phyloP scores from a whole-genome alignment of 345 rosid genomes.

The Durio zibethinus region DNA sequence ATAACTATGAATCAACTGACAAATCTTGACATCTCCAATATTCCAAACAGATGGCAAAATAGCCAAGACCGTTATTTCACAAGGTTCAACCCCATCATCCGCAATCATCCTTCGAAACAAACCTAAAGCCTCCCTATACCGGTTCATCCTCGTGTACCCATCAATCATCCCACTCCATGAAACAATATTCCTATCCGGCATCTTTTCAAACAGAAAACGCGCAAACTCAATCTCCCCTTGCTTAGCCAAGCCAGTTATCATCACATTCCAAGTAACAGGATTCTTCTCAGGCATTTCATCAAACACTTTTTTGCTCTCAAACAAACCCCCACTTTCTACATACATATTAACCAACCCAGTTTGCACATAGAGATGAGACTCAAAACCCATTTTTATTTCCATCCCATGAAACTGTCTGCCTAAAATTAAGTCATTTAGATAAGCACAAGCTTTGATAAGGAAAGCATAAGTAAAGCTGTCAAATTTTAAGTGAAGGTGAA shows the following conservation, averaged over 20 bases:
- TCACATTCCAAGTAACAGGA: slow-evolving; percentile 72
- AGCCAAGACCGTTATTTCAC: slow-evolving; percentile 62
- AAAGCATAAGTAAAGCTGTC: slow-evolving; percentile 65
- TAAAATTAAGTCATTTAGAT: slow-evolving; percentile 23
- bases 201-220: slow-evolving; percentile 49
- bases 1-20: slow-evolving; percentile 59
- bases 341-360: slow-evolving; percentile 60
- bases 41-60: slow-evolving; percentile 61
- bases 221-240: slow-evolving; percentile 60
- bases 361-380: slow-evolving; percentile 57
- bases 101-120: slow-evolving; percentile 66
- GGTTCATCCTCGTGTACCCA: slow-evolving; percentile 56
- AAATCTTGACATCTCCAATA: slow-evolving; percentile 43
- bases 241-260: slow-evolving; percentile 67
- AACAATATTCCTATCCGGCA: slow-evolving; percentile 61
- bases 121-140: slow-evolving; percentile 46
- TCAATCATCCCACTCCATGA: slow-evolving; percentile 85
- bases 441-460: slow-evolving; percentile 46
- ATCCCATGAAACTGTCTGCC: slow-evolving; percentile 63
- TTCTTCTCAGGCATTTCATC: slow-evolving; percentile 68
- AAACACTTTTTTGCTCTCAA: slow-evolving; percentile 44
- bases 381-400: slow-evolving; percentile 60
- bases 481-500: slow-evolving; percentile 32
- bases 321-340: slow-evolving; percentile 22
- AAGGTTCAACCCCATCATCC: slow-evolving; percentile 45